phyloP scores from a whole-genome alignment of 1,284 basidiomycete genomes.

The Rhodotorula sp. region DNA sequence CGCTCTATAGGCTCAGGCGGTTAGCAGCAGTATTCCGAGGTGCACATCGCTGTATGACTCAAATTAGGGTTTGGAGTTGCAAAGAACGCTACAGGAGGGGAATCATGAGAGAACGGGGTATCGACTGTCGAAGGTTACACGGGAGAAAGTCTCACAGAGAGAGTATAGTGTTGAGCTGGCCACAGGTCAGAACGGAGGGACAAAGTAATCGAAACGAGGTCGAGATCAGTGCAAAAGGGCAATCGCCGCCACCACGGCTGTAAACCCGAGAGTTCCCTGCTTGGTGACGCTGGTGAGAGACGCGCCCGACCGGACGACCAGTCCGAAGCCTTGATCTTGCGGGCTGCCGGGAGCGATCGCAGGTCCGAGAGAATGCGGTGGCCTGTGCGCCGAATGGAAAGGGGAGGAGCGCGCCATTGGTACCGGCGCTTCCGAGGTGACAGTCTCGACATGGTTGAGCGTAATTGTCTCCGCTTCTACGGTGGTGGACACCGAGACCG shows the following conservation, averaged over 20 bases:
- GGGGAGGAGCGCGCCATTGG: background rate
- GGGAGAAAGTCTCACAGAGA: no score
- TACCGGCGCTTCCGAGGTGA: background rate
- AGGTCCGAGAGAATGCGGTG: background rate
- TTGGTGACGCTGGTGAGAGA: no score
- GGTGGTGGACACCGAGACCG: background rate
- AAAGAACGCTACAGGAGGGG: background rate
- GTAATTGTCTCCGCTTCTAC: background rate
- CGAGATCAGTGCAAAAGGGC: no score
- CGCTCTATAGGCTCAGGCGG: conserved; percentile 13
- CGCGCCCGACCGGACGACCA: background rate
- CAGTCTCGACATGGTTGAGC: background rate
- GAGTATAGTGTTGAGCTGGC: no score
- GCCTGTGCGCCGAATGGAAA: background rate
- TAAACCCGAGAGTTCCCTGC: no score
- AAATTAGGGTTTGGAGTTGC: background rate
- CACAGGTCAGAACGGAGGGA: no score
- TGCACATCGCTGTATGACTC: conserved; percentile 1
- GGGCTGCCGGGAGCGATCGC: conserved; percentile 14
- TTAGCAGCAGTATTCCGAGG: conserved; percentile 29
- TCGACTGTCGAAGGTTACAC: no score
- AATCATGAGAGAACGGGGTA: background rate
- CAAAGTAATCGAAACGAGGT: no score
- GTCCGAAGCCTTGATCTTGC: conserved; percentile 13
- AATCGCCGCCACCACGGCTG: no score